Evolutionary conservation across 257 asterid species (phyloP).

Genomic region (Orobanche coerulescens): DNA sequence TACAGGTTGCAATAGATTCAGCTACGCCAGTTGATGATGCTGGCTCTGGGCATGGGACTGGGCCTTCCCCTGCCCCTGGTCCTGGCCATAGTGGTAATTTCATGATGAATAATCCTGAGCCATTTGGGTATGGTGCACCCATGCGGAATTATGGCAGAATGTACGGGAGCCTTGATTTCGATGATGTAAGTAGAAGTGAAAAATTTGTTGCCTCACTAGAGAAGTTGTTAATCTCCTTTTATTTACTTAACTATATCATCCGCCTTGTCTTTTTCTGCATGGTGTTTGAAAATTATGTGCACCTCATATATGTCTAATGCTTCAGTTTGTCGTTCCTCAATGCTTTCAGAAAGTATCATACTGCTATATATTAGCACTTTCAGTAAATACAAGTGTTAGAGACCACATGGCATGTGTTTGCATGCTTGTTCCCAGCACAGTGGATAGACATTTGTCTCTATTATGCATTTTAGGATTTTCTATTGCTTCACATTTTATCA

Average conservation of each 20-base stretch:
- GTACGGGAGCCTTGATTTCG: slow-evolving; percentile 80
- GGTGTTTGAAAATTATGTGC: slow-evolving; percentile 10
- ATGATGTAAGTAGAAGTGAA: slow-evolving; percentile 65
- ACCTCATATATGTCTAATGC: not conserved
- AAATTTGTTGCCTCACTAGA: slow-evolving; percentile 2
- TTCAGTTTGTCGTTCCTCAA: not conserved
- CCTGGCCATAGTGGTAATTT: slow-evolving; percentile 64
- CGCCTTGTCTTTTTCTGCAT: not conserved
- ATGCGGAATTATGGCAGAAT: slow-evolving; percentile 77
- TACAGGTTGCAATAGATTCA: slow-evolving; percentile 96
- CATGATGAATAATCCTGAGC: slow-evolving; percentile 62
- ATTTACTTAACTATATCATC: not conserved
- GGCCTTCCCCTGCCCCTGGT: slow-evolving; percentile 34
- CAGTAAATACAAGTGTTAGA: not conserved
- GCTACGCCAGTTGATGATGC: slow-evolving; percentile 97
- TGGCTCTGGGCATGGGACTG: slow-evolving; percentile 39
- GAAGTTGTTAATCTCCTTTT: not conserved
- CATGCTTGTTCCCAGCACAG: not conserved
- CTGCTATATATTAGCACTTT: not conserved
- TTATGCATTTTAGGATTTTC: not conserved
- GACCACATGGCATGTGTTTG: not conserved
- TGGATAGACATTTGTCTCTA: not conserved
- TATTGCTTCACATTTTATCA: not conserved
- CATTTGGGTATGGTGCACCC: slow-evolving; percentile 78
- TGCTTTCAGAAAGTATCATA: not conserved